phyloP scores from a whole-genome alignment of 2,329 filamentous ascomycete genomes.

The Aspergillus spinulosporus region DNA sequence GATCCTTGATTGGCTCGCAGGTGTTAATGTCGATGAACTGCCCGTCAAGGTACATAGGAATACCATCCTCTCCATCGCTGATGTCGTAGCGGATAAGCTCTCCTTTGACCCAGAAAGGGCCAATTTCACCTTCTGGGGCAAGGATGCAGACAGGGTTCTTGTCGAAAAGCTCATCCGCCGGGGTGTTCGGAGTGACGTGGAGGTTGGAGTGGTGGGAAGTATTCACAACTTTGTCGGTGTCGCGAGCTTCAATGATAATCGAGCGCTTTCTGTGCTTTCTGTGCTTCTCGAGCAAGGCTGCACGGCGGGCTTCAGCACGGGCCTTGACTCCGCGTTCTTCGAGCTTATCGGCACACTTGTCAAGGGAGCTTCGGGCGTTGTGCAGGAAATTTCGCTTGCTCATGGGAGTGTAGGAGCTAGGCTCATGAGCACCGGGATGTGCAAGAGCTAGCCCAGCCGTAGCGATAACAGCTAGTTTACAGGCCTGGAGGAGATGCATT shows the following conservation, averaged over 20 bases:
- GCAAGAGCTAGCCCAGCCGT: not conserved
- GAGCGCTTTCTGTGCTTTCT: constrained; percentile 11
- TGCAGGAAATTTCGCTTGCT: constrained; percentile 14
- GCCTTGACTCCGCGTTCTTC: constrained; percentile 27
- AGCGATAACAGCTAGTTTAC: not conserved
- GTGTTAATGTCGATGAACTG: constrained; percentile 21
- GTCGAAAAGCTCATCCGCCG: constrained; percentile 27
- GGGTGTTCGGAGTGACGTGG: constrained; percentile 22
- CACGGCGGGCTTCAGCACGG: constrained; percentile 29
- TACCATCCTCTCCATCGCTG: constrained; percentile 17
- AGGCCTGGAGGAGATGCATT: constrained; percentile 1
- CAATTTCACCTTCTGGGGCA: constrained; percentile 50
- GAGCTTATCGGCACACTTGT: constrained; percentile 24
- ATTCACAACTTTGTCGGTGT: constrained; percentile 37
- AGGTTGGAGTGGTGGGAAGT: constrained; percentile 41
- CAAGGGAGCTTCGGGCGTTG: constrained; percentile 17
- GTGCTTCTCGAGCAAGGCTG: constrained; percentile 21
- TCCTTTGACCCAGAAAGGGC: constrained; percentile 50
- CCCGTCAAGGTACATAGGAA: constrained; percentile 6
- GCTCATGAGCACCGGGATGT: constrained; percentile 25
- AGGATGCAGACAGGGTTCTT: constrained; percentile 45
- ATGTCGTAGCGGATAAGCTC: constrained; percentile 41
- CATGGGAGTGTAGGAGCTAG: constrained; percentile 15
- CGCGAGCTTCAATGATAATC: constrained; percentile 30
- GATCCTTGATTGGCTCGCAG: constrained; percentile 32